Evolutionary conservation across 192 early-diverging fungal genomes (phyloP), one percentile per base, ranked within the genome.

Genomic region (Geranomyces variabilis): DNA sequence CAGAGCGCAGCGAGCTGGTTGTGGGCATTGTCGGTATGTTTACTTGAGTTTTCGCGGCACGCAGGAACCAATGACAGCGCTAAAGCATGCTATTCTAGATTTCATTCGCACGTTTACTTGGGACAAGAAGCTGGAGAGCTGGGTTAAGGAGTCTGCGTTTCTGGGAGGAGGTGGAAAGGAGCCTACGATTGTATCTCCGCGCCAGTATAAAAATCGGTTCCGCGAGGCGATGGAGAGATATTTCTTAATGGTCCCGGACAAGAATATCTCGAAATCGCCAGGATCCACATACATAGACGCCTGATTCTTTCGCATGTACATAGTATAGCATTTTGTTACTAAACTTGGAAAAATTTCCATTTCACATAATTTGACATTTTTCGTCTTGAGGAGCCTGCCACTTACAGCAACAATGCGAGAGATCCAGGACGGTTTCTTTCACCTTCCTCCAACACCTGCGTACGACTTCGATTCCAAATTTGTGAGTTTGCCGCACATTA

Each of bases 101-200:
- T 98, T 94, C 81, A 97, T 98, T 49, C 90, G 96, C 53, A 94
- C 94, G 8, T 99, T 96, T 76, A 99, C 96, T 0, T 99, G 96
- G 95, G 97, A 99, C 76, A 99, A 99, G 82, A 94, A 94, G 79
- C 75, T 99, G 19, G 97, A 99, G 75, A 93, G 90, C 63, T 97
- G 95, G 95, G 96, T 99, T 36, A 99, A 99, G 78, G 96, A 97
- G 72, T 86, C 94, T 0, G 91, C 90, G 7, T 84, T 95, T 71
- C 74, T 97, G 51, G 95, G 95, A n/a, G 95, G 96, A 15, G 93
- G 94, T 21, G 91, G 93, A 10, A 90, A 87, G 69, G 91, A 93
- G 33, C 97, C 97, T 2, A 99, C 97, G 0, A 99, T 99, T 77
- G 92, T 98, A 13, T 93, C 94, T 22, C 97, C 97, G 10, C 85